These are phyloP conservation scores for Cornus kousa DNA, from an alignment of 148 eudicot species.

Conservation along the genomic window DNA sequence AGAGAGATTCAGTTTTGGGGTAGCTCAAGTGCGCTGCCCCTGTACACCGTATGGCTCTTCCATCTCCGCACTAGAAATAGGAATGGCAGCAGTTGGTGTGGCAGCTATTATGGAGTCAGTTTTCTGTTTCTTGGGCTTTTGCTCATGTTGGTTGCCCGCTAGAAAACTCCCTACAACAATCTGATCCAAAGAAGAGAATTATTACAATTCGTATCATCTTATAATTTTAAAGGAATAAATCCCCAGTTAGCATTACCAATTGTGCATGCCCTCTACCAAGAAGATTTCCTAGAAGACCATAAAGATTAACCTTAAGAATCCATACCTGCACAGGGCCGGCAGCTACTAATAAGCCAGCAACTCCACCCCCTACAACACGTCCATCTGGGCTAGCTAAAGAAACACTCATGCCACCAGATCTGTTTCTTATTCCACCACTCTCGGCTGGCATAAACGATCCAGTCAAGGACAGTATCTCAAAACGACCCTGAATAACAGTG, in stretches of 20 bases:
- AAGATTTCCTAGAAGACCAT: not conserved
- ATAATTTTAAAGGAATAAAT: not conserved
- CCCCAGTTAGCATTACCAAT: not conserved
- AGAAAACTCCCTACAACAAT: slow-evolving; percentile 92
- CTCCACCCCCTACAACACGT: slow-evolving; percentile 96
- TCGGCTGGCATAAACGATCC: slow-evolving; percentile 96
- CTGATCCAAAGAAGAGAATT: slow-evolving; percentile 25
- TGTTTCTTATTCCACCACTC: slow-evolving; percentile 79
- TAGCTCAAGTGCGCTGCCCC: slow-evolving; percentile 25
- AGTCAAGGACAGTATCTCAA: slow-evolving; percentile 90
- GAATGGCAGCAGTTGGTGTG: slow-evolving; percentile 42
- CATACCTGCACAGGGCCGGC: slow-evolving; percentile 88
- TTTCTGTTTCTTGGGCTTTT: slow-evolving; percentile 71
- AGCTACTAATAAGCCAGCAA: slow-evolving; percentile 88
- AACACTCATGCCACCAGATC: slow-evolving; percentile 97
- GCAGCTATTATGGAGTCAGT: slow-evolving; percentile 36
- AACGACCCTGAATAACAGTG: slow-evolving; percentile 62
- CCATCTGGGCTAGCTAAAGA: slow-evolving; percentile 95
- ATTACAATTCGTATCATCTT: not conserved
- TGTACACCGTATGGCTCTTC: slow-evolving; percentile 48
- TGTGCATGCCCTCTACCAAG: not conserved
- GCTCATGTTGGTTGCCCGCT: slow-evolving; percentile 83
- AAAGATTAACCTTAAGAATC: not conserved
- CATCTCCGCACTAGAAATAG: slow-evolving; percentile 39
- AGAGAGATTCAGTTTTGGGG: slow-evolving; percentile 22